Evolutionary conservation across 169 alveolate species (phyloP).

Genomic region (Cryptosporidium meleagridis): DNA sequence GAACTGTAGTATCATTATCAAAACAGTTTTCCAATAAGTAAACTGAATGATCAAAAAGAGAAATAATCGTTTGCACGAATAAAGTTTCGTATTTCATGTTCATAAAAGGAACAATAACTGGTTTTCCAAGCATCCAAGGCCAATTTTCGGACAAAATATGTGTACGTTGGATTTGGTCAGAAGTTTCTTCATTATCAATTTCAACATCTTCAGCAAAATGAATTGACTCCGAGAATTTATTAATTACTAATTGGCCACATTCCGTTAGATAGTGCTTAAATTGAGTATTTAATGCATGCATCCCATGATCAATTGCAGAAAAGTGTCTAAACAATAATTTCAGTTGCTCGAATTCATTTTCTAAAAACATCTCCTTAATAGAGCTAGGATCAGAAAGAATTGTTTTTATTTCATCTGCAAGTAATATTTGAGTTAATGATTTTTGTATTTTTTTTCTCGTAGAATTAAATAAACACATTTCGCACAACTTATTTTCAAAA

Average conservation of each 20-base stretch:
- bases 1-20: conserved; percentile 20
- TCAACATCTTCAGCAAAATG: not conserved
- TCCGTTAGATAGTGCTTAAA: conserved; percentile 75
- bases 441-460: conserved; percentile 34
- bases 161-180: not conserved
- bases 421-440: conserved; percentile 34
- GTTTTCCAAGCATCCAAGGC: conserved; percentile 32
- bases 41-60: conserved; percentile 26
- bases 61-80: conserved; percentile 24
- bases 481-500: conserved; percentile 8
- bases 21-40: conserved; percentile 22
- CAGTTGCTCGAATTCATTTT: conserved; percentile 53
- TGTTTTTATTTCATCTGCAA: conserved; percentile 12
- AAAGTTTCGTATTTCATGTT: not conserved
- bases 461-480: not conserved
- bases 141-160: not conserved
- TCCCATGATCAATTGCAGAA: conserved; percentile 76
- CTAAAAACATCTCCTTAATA: conserved; percentile 14
- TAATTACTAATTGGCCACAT: conserved; percentile 64
- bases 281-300: conserved; percentile 71
- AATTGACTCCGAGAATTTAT: conserved; percentile 17
- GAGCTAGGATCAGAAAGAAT: conserved; percentile 3
- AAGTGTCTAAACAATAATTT: conserved; percentile 74
- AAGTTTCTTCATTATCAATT: not conserved
- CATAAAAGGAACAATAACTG: conserved; percentile 17